Evolutionary conservation across 306 rosid species (phyloP), one percentile per base, ranked within the genome.

Genomic region (Leucaena leucocephala): DNA sequence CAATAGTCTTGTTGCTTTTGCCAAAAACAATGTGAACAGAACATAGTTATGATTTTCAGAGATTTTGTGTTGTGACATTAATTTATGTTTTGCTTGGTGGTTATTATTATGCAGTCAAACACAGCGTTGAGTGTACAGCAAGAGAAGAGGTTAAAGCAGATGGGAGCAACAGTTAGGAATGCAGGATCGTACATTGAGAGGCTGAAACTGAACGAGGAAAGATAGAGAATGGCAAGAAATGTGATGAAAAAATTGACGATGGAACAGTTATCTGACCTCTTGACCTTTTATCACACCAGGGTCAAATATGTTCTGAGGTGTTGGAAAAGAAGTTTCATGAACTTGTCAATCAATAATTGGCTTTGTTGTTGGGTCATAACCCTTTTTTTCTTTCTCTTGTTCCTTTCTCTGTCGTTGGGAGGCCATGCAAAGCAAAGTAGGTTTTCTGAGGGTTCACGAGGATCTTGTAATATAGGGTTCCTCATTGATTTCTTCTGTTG

Each of bases 131-230:
- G 92, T 63, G 80, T 82, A 71, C 97, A 90, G n/a, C 97, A 94
- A 84, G 93, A 92, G 78, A 91, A 88, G 0, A 89, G 97, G 81
- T 35, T 94, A 45, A 94, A 92, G 90, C 97, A 92, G 82, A 91
- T 94, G 97, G 98, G 98, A 4, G 98, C 98, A 86, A 94, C 98
- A 44, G 97, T 94, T 34, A 94, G 97, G 79, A 92, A 92, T 85
- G 90, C 85, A 44, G 90, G 94, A 2, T 91, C 93, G 12, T 94
- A 92, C 82, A 81, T 82, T 65, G 89, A 82, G 84, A 88, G 78
- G 77, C 7, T 92, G 86, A 89, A 88, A 82, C 44, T 88, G 75
- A 89, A 89, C 38, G 97, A 89, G 80, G 87, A 85, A 71, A 90
- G 91, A 78, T 95, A 89, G 21, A 88, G 68, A 46, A 11, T 84